Percentiles rank a stretch among this genome's conserved stretches.
These are phyloP conservation scores for Saposhnikovia divaricata DNA, from an alignment of 129 eudicot genomes.

Conservation along the genomic window DNA sequence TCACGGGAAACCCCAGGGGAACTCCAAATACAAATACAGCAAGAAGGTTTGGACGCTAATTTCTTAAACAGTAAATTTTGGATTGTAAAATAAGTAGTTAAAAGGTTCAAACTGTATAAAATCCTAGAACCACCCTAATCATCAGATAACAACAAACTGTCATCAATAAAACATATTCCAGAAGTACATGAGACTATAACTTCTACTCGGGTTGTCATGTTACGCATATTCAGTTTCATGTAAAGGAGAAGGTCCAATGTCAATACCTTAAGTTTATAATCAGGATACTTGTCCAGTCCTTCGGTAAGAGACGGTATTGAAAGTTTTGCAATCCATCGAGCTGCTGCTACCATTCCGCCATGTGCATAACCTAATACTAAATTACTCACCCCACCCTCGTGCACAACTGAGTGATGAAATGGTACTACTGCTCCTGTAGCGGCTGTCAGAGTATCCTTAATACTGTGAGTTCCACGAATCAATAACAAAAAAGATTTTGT, in stretches of 20 bases:
- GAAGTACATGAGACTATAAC: background rate
- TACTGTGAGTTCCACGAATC: slow-evolving; percentile 97
- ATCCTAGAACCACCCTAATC: background rate
- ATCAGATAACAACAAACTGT: background rate
- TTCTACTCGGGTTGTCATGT: background rate
- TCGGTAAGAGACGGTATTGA: slow-evolving; percentile 71
- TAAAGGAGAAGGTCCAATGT: background rate
- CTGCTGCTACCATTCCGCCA: slow-evolving; percentile 99
- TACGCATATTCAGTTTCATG: background rate
- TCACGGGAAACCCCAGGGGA: background rate
- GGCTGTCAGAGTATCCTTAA: slow-evolving; percentile 92
- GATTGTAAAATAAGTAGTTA: background rate
- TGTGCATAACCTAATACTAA: slow-evolving; percentile 93
- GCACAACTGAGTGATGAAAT: slow-evolving; percentile 83
- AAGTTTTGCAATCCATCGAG: slow-evolving; percentile 96
- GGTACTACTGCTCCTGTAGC: slow-evolving; percentile 99
- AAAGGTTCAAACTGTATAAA: background rate
- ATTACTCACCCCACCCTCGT: slow-evolving; percentile 83
- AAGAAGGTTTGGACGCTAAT: background rate
- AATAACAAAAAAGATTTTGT: slow-evolving; percentile 57
- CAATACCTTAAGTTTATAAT: slow-evolving; percentile 74
- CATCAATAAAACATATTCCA: background rate
- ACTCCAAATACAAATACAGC: background rate
- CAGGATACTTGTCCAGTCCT: slow-evolving; percentile 52
- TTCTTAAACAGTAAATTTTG: background rate